phyloP scores from a whole-genome alignment of 768 basidiomycete species.

The Hortiboletus flavorubellus region DNA sequence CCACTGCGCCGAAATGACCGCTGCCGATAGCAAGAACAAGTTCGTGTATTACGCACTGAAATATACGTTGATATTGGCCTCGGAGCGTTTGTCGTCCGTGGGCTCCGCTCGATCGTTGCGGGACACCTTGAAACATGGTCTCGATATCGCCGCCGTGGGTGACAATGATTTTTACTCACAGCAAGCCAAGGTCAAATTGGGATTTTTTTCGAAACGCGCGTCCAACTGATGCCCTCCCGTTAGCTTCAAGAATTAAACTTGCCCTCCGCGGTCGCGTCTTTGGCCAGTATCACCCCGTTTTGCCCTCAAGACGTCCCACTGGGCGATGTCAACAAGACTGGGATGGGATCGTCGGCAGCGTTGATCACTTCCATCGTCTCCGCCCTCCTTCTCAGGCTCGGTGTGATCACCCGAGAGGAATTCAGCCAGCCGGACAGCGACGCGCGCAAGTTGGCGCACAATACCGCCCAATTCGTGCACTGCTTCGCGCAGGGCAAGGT shows the following conservation, averaged over 20 bases:
- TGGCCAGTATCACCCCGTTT: conserved; percentile 75
- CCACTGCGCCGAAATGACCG: conserved; percentile 1
- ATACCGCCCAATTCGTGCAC: conserved; percentile 91
- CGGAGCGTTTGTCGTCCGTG: conserved; percentile 38
- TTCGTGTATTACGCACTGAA: conserved; percentile 91
- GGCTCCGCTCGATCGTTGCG: conserved; percentile 43
- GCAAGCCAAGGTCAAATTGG: conserved; percentile 59
- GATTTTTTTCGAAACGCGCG: background rate
- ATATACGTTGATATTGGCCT: conserved; percentile 64
- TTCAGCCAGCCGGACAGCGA: conserved; percentile 43
- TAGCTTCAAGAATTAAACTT: conserved; percentile 65
- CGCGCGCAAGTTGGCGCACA: conserved; percentile 73
- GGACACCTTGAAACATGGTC: conserved; percentile 45
- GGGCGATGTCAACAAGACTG: conserved; percentile 93
- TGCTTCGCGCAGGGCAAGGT: conserved; percentile 98
- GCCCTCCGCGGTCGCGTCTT: conserved; percentile 59
- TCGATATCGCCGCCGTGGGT: conserved; percentile 81
- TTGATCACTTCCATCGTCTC: conserved; percentile 94
- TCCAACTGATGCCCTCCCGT: background rate
- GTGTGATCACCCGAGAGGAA: conserved; percentile 51
- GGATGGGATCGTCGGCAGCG: conserved; percentile 94
- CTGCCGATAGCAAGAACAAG: conserved; percentile 64
- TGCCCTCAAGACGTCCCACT: conserved; percentile 63
- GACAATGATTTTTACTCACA: conserved; percentile 99
- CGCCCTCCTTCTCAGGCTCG: conserved; percentile 75